Base-by-base conservation (phyloP, 2,329 filamentous ascomycete species). In the Calonectria naviculata region DNA sequence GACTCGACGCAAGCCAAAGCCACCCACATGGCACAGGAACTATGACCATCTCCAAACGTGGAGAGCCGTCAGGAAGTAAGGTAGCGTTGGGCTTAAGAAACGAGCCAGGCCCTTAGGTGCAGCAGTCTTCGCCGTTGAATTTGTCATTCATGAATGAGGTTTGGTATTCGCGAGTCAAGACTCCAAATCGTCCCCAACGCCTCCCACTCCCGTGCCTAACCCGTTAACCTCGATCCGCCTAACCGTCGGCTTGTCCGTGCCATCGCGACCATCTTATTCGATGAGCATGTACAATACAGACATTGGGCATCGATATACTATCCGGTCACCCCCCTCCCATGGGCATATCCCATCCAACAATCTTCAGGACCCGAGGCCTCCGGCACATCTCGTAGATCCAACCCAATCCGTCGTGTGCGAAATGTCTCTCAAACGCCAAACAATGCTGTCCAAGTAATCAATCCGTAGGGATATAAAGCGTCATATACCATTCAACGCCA, bases 401-500 rank as follows among this genome's bases (percentile, higher is more conserved):
- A 66, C n/a, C 29, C 41, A 34, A n/a, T 34, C 24, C 60, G n/a
- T 29, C 7, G 13, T 21, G 15, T 42, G 15, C 36, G 38, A 29
- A 61, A 44, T 31, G 46, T 56, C 67, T 52, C 64, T 67, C 42
- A 65, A 79, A 79, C 77, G 77, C 77, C 77, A 42, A 72, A 64
- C 73, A 71, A 79, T 78, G 75, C 75, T 72, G 56, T 68, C 65
- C 65, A 72, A 63, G 63, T 72, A 47, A 61, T 61, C 70, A 72
- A 61, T 63, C 68, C 64, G 13, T 58, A 19, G 31, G 61, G 52
- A 67, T 72, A 56, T 41, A 38, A 65, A 66, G 67, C 26, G 44
- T 31, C 26, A 21, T 41, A 13, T n/a, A 38, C 34, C 36, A 26
- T 34, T 19, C 17, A 61, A 61, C 56, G 56, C 56, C 56, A 19